Evolutionary conservation across 2,329 filamentous ascomycete species (phyloP).

Genomic region (Biscogniauxia mediterranea): DNA sequence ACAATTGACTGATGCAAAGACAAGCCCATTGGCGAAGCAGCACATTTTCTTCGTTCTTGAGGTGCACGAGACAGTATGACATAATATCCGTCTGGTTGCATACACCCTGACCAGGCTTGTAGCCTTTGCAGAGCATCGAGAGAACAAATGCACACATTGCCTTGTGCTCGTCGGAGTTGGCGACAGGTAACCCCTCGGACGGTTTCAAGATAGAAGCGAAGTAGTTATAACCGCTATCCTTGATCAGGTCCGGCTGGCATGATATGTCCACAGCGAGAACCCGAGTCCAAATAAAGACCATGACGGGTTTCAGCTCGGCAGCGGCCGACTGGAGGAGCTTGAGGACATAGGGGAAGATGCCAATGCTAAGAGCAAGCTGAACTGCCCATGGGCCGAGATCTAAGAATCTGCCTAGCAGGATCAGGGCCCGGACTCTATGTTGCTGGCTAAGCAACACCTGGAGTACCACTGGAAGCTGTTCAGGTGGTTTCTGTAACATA

Average conservation of each 20-base stretch:
- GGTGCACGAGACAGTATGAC: conserved; percentile 78
- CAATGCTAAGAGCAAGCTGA: conserved; percentile 94
- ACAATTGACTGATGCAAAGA: conserved; percentile 91
- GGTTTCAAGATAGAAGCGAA: conserved; percentile 92
- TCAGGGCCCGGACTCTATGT: conserved; percentile 84
- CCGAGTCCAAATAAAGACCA: conserved; percentile 99
- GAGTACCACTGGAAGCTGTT: conserved; percentile 92
- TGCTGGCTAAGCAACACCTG: conserved; percentile 96
- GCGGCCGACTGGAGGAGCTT: conserved; percentile 95
- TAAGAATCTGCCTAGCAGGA: conserved; percentile 87
- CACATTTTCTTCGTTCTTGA: conserved; percentile 83
- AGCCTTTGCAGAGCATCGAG: conserved; percentile 94
- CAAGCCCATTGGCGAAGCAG: conserved; percentile 93
- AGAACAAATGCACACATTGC: conserved; percentile 99
- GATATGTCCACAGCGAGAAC: conserved; percentile 93
- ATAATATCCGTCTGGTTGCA: conserved; percentile 91
- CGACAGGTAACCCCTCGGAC: conserved; percentile 76
- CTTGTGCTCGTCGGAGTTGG: conserved; percentile 89
- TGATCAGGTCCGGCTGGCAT: conserved; percentile 89
- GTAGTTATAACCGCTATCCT: conserved; percentile 96
- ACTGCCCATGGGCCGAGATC: conserved; percentile 98
- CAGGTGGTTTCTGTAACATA: conserved; percentile 80
- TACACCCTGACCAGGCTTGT: conserved; percentile 86
- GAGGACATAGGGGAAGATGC: conserved; percentile 98
- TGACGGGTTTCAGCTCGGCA: conserved; percentile 90